Evolutionary conservation across 768 basidiomycete genomes (phyloP).

Genomic region (Lentinula edodes): DNA sequence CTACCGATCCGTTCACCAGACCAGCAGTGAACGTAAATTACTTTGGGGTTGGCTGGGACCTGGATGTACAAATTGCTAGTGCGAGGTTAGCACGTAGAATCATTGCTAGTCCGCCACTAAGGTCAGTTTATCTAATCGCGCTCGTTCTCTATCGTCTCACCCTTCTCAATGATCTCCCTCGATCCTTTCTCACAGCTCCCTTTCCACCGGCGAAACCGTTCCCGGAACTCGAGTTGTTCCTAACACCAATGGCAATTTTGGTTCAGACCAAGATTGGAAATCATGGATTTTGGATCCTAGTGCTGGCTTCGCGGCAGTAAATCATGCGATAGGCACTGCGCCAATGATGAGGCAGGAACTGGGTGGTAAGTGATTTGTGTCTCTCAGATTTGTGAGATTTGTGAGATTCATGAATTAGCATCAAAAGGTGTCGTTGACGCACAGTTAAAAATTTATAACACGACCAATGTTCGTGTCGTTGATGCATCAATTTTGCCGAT

Average conservation of each 20-base stretch:
- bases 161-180: not conserved
- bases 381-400: not conserved
- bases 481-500: slow-evolving; percentile 46
- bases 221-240: slow-evolving; percentile 40
- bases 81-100: slow-evolving; percentile 38
- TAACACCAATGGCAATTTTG: slow-evolving; percentile 16
- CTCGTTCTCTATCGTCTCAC: no score
- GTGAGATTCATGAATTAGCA: not conserved
- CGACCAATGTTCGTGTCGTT: slow-evolving; percentile 44
- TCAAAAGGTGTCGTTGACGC: slow-evolving; percentile 38
- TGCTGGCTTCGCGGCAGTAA: slow-evolving; percentile 33
- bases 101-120: slow-evolving; percentile 35
- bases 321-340: slow-evolving; percentile 27
- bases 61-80: slow-evolving; percentile 44
- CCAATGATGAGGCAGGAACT: slow-evolving; percentile 16
- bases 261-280: slow-evolving; percentile 37
- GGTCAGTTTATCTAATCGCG: slow-evolving; percentile 18
- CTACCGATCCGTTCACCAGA: slow-evolving; percentile 39
- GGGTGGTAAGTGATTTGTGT: slow-evolving; percentile 23
- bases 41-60: slow-evolving; percentile 43
- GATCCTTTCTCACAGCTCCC: slow-evolving; percentile 14
- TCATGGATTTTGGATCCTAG: slow-evolving; percentile 33
- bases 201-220: slow-evolving; percentile 37
- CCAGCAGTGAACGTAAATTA: slow-evolving; percentile 46
- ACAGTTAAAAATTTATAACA: slow-evolving; percentile 41